Conservation (phyloP, 2,329 filamentous ascomycete species). For the Sordariomycetes sp. region DNA sequence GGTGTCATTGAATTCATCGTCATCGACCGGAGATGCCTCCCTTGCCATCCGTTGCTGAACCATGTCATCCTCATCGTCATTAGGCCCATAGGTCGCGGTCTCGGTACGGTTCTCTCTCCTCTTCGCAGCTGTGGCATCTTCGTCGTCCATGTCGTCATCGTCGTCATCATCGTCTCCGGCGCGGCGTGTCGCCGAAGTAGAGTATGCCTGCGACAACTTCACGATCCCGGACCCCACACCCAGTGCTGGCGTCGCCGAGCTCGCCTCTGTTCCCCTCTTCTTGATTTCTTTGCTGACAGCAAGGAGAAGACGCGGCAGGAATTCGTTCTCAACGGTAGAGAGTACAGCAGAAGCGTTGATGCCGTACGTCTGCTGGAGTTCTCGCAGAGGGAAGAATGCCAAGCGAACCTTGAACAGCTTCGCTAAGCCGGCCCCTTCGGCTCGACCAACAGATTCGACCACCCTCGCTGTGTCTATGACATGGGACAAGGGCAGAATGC, state of each 20-base stretch:
- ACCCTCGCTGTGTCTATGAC: conserved; percentile 73
- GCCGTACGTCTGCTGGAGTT: conserved; percentile 78
- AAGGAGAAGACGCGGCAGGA: conserved; percentile 59
- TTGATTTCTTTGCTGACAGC: conserved; percentile 69
- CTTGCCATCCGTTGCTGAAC: conserved; percentile 51
- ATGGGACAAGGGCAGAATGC: conserved; percentile 69
- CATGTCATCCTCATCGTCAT: conserved; percentile 80
- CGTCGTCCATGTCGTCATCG: conserved; percentile 64
- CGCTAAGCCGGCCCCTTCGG: conserved; percentile 53
- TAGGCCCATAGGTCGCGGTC: conserved; percentile 78
- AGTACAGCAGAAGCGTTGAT: conserved; percentile 70
- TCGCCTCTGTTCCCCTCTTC: conserved; percentile 55
- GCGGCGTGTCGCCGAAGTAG: conserved; percentile 15
- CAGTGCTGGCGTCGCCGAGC: conserved; percentile 65
- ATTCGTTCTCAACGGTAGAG: conserved; percentile 64
- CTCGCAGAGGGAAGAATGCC: conserved; percentile 69
- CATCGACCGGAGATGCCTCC: conserved; percentile 37
- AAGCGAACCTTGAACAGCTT: conserved; percentile 78
- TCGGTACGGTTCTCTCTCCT: conserved; percentile 64
- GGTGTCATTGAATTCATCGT: conserved; percentile 39
- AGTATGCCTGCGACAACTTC: conserved; percentile 30
- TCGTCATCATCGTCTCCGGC: conserved; percentile 45
- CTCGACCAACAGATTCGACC: conserved; percentile 64
- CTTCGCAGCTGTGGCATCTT: conserved; percentile 64
- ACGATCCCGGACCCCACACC: conserved; percentile 38